Conservation (phyloP, 2,329 filamentous ascomycete genomes). For the Erysiphe pulchra region DNA sequence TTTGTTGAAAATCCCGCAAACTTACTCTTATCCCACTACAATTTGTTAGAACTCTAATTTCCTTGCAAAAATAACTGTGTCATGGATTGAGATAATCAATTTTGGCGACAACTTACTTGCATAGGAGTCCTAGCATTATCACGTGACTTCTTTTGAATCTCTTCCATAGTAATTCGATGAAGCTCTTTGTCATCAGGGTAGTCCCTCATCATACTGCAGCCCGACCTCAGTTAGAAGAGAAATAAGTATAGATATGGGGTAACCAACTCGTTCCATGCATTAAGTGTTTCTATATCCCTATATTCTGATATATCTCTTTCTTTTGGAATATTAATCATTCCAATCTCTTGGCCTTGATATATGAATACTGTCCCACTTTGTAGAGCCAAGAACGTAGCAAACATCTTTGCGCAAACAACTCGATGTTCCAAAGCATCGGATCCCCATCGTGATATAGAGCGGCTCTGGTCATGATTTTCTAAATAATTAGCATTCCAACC, state of each 20-base stretch:
- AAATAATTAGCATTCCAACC: constrained; percentile 32
- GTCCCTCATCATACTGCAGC: constrained; percentile 12
- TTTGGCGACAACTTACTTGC: constrained; percentile 12
- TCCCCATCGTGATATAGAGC: constrained; percentile 22
- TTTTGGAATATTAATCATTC: constrained; percentile 27
- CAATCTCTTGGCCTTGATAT: constrained; percentile 34
- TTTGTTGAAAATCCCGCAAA: constrained; percentile 39
- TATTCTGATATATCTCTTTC: constrained; percentile 39
- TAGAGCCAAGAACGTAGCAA: constrained; percentile 22
- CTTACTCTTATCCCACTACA: constrained; percentile 29
- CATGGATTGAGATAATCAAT: neutral
- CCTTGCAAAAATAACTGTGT: neutral
- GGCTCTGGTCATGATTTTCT: constrained; percentile 30
- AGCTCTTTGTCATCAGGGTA: constrained; percentile 16
- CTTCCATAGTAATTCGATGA: constrained; percentile 16
- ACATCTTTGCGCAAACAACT: constrained; percentile 22
- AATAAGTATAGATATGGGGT: neutral
- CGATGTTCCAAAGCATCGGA: constrained; percentile 19
- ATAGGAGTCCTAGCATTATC: constrained; percentile 50
- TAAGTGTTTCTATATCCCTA: constrained; percentile 37
- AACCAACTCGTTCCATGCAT: constrained; percentile 18
- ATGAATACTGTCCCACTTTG: constrained; percentile 29
- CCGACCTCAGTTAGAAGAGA: neutral
- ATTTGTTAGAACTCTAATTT: neutral
- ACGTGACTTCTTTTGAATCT: constrained; percentile 31